Evolutionary conservation across 2,329 filamentous ascomycete species (phyloP), one percentile per base, ranked within the genome.

Genomic region (Ceratocystiopsis sp.): DNA sequence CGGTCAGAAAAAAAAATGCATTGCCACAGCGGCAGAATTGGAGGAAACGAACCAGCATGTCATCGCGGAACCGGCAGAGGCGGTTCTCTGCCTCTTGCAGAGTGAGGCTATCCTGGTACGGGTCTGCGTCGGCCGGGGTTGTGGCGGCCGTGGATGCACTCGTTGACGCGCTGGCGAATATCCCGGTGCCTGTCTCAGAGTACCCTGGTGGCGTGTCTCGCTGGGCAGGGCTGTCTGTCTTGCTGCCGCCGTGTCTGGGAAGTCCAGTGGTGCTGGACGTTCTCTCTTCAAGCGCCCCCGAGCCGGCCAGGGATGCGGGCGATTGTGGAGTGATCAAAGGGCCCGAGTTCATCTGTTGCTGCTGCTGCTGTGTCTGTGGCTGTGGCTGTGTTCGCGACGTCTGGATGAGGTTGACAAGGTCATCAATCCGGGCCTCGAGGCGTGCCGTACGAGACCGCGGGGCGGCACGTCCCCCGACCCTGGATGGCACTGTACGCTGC

Each of bases 371-470:
- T 15, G 9, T 29, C 32, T 35, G 57, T 54, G 10, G 53, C 46
- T 40, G 64, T 60, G 2, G 57, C 59, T 29, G 19, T 14, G 33
- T 44, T 21, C 21, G 39, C 12, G 44, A 16, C 16, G 44, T 34
- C 35, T 33, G 40, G 11, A 69, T 51, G n/a, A 69, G 60, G 3
- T 61, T 61, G 16, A 68, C 63, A 3, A 71, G 55, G 44, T 67
- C 62, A 38, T 69, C 64, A 9, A 70, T 56, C 55, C 68, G 69
- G 50, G 67, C 64, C 53, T 70, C 67, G 8, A 70, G 57, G 46
- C 66, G 62, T 9, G 64, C 62, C 5, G 64, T 61, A 17, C 62
- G 59, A 1, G 55, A 56, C 6, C 50, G 50, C 34, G 56, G 8
- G 29, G 36, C 33, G 19, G 19, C 5, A 15, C 29, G 34, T 45